These are phyloP conservation scores for Acrodontium crateriforme DNA, from an alignment of 2,329 filamentous ascomycete genomes.

Conservation along the genomic window DNA sequence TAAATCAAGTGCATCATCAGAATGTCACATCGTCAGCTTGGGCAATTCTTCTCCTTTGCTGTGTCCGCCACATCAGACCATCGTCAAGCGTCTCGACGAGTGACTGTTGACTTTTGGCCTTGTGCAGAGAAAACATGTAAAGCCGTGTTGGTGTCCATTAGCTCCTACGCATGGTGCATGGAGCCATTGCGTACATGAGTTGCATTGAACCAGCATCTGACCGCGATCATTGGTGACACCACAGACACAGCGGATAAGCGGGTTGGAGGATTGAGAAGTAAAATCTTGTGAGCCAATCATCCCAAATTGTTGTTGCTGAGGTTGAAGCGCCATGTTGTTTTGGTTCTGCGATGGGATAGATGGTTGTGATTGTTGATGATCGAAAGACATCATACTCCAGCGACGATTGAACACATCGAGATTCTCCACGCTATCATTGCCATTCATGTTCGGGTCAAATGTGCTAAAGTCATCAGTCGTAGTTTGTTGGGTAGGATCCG, in stretches of 20 bases:
- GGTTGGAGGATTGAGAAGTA: conserved; percentile 2
- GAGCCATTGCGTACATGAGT: conserved; percentile 49
- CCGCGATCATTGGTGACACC: conserved; percentile 39
- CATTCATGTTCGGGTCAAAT: too few relatives aligned
- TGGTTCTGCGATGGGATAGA: conserved; percentile 1
- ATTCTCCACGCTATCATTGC: too few relatives aligned
- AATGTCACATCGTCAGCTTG: too few relatives aligned
- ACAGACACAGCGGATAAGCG: conserved; percentile 42
- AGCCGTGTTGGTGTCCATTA: conserved; percentile 32
- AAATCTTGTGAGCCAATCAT: neutral
- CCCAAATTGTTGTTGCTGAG: neutral
- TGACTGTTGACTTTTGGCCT: too few relatives aligned
- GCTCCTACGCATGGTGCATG: conserved; percentile 46
- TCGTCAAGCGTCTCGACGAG: too few relatives aligned
- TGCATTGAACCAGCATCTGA: conserved; percentile 47
- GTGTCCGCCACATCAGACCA: too few relatives aligned
- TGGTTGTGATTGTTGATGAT: conserved; percentile 30
- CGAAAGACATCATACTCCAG: conserved; percentile 31
- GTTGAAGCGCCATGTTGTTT: conserved; percentile 1
- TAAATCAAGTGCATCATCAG: too few relatives aligned
- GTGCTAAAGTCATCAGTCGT: too few relatives aligned
- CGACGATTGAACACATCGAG: conserved; percentile 31
- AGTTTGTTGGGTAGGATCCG: too few relatives aligned
- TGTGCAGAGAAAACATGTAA: conserved; percentile 39
- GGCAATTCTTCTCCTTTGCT: too few relatives aligned